phyloP scores from a whole-genome alignment of 352 stramenopile genomes.

The Phytopythium ostracodes region DNA sequence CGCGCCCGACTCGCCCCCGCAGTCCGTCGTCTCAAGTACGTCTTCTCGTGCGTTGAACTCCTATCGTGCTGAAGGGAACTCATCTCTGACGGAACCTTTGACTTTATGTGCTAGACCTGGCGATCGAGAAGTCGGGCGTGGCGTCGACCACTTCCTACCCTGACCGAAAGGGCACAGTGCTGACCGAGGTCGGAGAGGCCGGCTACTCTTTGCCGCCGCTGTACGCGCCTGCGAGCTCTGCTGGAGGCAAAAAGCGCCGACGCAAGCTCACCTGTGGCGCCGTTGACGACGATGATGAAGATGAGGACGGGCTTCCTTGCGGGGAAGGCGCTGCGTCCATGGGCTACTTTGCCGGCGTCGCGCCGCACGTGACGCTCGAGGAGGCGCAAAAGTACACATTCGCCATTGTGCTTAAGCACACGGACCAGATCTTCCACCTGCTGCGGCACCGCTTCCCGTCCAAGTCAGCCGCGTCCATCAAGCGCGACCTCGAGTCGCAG shows the following conservation, averaged over 20 bases:
- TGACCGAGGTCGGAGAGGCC: slow-evolving; percentile 56
- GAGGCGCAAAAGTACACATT: slow-evolving; percentile 89
- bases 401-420: slow-evolving; percentile 80
- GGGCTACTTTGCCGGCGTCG: slow-evolving; percentile 28
- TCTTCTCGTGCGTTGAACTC: background rate
- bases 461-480: slow-evolving; percentile 60
- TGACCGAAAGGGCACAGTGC: slow-evolving; percentile 38
- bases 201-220: slow-evolving; percentile 40
- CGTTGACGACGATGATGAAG: slow-evolving; percentile 9
- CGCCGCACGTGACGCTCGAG: slow-evolving; percentile 74
- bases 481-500: slow-evolving; percentile 60
- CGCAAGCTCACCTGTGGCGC: slow-evolving; percentile 8
- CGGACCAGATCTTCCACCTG: slow-evolving; percentile 68
- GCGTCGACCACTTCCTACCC: slow-evolving; percentile 16
- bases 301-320: slow-evolving; percentile 15
- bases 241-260: background rate
- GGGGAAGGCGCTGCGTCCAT: slow-evolving; percentile 14
- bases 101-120: slow-evolving; percentile 1
- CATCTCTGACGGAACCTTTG: background rate
- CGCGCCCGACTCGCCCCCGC: slow-evolving; percentile 21
- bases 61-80: no score
- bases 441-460: slow-evolving; percentile 66
- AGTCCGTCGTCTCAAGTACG: slow-evolving; percentile 10
- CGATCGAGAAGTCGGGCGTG: slow-evolving; percentile 15
- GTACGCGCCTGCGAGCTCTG: slow-evolving; percentile 2